Conservation (phyloP, 768 basidiomycete species). For the Lactarius deliciosus region DNA sequence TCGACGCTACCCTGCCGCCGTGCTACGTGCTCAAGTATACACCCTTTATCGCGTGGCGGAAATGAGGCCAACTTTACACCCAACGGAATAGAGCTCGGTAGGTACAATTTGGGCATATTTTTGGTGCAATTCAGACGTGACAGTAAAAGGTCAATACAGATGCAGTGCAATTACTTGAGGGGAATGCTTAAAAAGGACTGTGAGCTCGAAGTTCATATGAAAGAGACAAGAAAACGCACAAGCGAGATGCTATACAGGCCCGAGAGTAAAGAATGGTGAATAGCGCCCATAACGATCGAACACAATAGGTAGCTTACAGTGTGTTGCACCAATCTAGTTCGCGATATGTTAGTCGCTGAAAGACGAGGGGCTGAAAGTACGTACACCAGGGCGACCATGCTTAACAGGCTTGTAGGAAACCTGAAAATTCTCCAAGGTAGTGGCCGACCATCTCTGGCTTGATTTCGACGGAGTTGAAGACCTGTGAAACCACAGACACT, state of each 20-base stretch:
- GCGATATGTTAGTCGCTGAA: conserved; percentile 23
- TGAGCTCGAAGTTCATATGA: conserved; percentile 24
- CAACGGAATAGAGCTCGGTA: neutral
- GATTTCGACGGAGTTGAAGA: conserved; percentile 96
- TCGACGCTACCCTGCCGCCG: neutral
- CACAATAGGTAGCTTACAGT: conserved; percentile 57
- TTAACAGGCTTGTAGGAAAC: conserved; percentile 98
- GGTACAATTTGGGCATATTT: conserved; percentile 38
- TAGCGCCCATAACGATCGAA: conserved; percentile 1
- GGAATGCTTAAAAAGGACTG: conserved; percentile 60
- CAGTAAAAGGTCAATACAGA: conserved; percentile 34
- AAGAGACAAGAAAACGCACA: conserved; percentile 46
- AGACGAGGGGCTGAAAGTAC: conserved; percentile 37
- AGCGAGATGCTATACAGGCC: conserved; percentile 62
- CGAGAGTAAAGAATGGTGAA: conserved; percentile 21
- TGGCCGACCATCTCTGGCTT: conserved; percentile 99
- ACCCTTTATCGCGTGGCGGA: neutral
- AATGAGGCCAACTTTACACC: neutral
- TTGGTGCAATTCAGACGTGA: conserved; percentile 30
- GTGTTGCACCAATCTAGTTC: conserved; percentile 81
- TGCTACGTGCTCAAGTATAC: neutral
- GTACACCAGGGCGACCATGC: conserved; percentile 98
- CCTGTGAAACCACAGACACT: conserved; percentile 41
- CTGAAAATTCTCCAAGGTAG: conserved; percentile 97
- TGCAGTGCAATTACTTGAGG: conserved; percentile 76